phyloP scores from a whole-genome alignment of 768 basidiomycete species.

The Hydnum rufescens region DNA sequence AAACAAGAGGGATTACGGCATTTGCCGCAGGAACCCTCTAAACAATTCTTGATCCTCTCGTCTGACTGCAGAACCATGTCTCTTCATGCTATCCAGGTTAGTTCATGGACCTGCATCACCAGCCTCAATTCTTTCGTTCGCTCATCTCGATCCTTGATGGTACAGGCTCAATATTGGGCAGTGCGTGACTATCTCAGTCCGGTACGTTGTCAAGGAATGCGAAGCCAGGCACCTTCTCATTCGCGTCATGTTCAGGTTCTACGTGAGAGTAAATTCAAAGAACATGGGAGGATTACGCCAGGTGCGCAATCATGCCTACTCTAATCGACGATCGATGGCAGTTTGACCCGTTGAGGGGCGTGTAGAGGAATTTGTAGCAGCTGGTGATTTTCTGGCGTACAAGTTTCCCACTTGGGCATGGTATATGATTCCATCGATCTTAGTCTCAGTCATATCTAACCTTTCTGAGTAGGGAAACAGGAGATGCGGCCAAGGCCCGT shows the following conservation, averaged over 20 bases:
- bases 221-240: background rate
- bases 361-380: constrained; percentile 97
- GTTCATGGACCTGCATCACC: background rate
- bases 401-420: constrained; percentile 98
- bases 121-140: constrained; percentile 6
- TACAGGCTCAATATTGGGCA: constrained; percentile 79
- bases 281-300: constrained; percentile 89
- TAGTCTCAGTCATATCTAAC: background rate
- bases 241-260: constrained; percentile 41
- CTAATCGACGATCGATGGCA: constrained; percentile 6
- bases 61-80: constrained; percentile 4
- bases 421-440: constrained; percentile 24
- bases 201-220: constrained; percentile 14
- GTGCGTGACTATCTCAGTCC: constrained; percentile 88
- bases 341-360: background rate
- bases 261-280: constrained; percentile 97
- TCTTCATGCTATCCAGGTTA: constrained; percentile 12
- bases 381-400: constrained; percentile 91
- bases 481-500: constrained; percentile 63
- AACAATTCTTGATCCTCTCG: too few relatives aligned
- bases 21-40: too few relatives aligned
- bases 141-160: constrained; percentile 60
- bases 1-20: too few relatives aligned
- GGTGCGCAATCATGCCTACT: constrained; percentile 27
- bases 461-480: constrained; percentile 54